phyloP scores from a whole-genome alignment of 1,139 yeast genomes.

The Yamadazyma dushanensis region DNA sequence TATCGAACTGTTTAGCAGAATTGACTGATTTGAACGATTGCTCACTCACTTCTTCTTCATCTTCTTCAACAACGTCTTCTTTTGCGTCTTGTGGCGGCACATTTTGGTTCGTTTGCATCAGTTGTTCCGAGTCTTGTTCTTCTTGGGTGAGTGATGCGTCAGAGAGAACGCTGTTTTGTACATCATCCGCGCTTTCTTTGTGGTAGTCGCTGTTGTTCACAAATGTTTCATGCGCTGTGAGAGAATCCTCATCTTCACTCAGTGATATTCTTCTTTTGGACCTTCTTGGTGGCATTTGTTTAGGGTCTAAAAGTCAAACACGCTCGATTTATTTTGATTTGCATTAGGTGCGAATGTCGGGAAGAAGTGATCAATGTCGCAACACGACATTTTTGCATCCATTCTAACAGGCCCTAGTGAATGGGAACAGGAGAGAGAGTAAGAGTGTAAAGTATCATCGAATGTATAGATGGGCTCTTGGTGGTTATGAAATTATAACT shows the following conservation, averaged over 20 bases:
- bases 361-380: too few species aligned
- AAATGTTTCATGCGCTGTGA: slow-evolving; percentile 22
- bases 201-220: slow-evolving; percentile 41
- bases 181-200: background rate
- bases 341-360: too few species aligned
- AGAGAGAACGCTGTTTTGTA: too few species aligned
- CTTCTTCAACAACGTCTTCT: slow-evolving; percentile 2
- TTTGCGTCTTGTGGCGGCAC: background rate
- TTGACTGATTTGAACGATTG: slow-evolving; percentile 1
- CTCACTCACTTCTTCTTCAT: slow-evolving; percentile 1
- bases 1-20: slow-evolving; percentile 8
- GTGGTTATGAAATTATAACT: too few species aligned
- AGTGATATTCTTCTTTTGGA: slow-evolving; percentile 14
- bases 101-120: too few species aligned
- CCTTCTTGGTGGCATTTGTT: slow-evolving; percentile 9
- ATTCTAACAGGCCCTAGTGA: too few species aligned
- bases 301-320: background rate
- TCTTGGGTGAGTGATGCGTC: too few species aligned
- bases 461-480: too few species aligned
- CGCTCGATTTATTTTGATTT: background rate
- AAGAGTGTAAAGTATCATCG: too few species aligned
- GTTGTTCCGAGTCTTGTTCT: background rate
- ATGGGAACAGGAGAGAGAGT: too few species aligned
- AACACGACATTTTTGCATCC: too few species aligned
- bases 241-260: slow-evolving; percentile 17